Conservation (phyloP, 192 early-diverging fungal species). For the Backusella parvicylindrica region DNA sequence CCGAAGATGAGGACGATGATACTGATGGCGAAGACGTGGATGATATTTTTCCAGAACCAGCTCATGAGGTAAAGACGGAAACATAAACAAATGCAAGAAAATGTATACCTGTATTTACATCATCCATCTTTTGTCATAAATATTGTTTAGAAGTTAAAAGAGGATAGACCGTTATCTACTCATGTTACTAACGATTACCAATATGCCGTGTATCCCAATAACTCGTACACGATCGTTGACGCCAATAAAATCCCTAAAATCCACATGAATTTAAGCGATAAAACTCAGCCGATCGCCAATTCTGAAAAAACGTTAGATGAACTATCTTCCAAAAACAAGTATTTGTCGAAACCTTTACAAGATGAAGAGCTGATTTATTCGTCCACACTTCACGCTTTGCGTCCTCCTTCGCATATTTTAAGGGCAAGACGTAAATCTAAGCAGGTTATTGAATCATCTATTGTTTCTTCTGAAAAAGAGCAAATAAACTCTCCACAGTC, state of each 20-base stretch:
- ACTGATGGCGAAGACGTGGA: conserved; percentile 11
- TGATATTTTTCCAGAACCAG: neutral
- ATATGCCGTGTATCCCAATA: neutral
- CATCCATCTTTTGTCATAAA: neutral
- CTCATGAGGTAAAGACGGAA: conserved; percentile 7
- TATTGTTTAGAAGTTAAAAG: neutral
- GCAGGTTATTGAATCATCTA: neutral
- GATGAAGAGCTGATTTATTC: neutral
- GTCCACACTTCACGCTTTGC: neutral
- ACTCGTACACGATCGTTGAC: neutral
- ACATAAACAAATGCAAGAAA: neutral
- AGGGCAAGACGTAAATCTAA: conserved; percentile 5
- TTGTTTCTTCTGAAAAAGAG: neutral
- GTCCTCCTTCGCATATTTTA: conserved; percentile 13
- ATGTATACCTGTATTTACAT: neutral
- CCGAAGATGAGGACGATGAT: conserved; percentile 9
- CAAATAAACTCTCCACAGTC: neutral
- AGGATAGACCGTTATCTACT: neutral
- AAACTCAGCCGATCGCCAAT: neutral
- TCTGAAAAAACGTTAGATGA: neutral
- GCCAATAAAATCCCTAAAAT: neutral
- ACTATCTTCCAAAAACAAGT: neutral
- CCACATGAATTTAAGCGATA: neutral
- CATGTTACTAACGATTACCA: neutral
- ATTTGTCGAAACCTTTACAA: neutral